Evolutionary conservation across 2,329 filamentous ascomycete species (phyloP).

Genomic region (Plectosphaerella sp.): DNA sequence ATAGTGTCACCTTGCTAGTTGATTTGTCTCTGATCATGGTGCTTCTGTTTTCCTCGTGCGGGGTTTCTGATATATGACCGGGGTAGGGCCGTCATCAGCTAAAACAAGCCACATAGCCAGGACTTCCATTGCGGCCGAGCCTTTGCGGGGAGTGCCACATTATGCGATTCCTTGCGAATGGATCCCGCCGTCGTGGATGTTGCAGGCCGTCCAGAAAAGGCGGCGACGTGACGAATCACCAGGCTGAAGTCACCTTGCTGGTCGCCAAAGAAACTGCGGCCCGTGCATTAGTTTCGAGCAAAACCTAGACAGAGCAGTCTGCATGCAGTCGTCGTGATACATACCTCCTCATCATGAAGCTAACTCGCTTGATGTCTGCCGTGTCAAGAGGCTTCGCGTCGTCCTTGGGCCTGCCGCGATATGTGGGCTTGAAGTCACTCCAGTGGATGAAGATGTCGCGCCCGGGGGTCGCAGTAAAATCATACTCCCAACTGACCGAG

Average conservation of each 20-base stretch:
- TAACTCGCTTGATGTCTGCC: conserved; percentile 59
- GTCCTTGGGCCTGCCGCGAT: conserved; percentile 61
- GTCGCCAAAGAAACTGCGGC: conserved; percentile 64
- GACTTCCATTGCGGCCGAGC: neutral
- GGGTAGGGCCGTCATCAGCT: neutral
- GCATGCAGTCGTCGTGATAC: conserved; percentile 11
- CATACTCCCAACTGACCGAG: conserved; percentile 69
- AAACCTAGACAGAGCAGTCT: too few species aligned
- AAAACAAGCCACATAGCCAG: neutral
- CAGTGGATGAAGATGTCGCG: conserved; percentile 54
- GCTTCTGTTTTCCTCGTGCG: too few species aligned
- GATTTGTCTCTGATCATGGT: too few species aligned
- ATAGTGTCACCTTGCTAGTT: too few species aligned
- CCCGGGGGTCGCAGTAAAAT: conserved; percentile 44
- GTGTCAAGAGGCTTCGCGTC: conserved; percentile 57
- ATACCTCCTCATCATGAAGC: conserved; percentile 79
- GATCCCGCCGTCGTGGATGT: conserved; percentile 1
- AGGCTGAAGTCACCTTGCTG: conserved; percentile 67
- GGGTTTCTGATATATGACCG: too few species aligned
- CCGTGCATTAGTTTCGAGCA: too few species aligned
- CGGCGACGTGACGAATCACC: conserved; percentile 30
- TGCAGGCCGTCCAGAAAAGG: conserved; percentile 3
- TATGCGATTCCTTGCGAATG: neutral
- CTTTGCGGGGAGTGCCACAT: neutral
- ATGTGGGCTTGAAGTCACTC: conserved; percentile 65